Evolutionary conservation across 257 asterid genomes (phyloP).

Genomic region (Jasminum sambac): DNA sequence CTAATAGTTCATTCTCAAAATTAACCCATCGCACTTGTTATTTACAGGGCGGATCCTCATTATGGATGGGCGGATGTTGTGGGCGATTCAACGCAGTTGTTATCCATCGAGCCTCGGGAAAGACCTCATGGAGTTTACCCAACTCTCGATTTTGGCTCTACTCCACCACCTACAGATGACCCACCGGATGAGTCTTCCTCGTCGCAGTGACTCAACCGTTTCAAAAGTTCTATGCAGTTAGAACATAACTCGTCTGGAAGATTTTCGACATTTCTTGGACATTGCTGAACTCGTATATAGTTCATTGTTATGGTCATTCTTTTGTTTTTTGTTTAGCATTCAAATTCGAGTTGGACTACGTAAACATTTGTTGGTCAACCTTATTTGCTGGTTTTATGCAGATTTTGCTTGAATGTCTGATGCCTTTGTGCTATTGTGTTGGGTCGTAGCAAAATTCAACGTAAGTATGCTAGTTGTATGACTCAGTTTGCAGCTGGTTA

Average conservation of each 20-base stretch:
- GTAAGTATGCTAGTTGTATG: too few species aligned
- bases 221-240: background rate
- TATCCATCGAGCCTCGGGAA: conserved; percentile 80
- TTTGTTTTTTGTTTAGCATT: conserved; percentile 20
- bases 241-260: conserved; percentile 1
- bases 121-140: conserved; percentile 94
- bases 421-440: background rate
- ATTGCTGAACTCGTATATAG: conserved; percentile 26
- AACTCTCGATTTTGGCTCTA: conserved; percentile 68
- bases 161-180: conserved; percentile 41
- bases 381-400: background rate
- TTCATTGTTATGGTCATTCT: conserved; percentile 58
- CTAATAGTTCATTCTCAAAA: background rate
- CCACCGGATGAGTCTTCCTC: conserved; percentile 36
- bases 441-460: background rate
- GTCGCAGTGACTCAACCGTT: conserved; percentile 27
- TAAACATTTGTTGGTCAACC: background rate
- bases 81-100: conserved; percentile 87
- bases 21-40: conserved; percentile 1
- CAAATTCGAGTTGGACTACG: background rate
- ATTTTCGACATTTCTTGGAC: conserved; percentile 25
- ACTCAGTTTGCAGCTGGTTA: too few species aligned
- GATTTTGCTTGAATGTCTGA: background rate
- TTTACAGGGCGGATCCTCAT: conserved; percentile 93
- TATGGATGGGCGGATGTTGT: conserved; percentile 99